These are phyloP conservation scores for Rubia balearica DNA, from an alignment of 305 asterid species.

Conservation along the genomic window DNA sequence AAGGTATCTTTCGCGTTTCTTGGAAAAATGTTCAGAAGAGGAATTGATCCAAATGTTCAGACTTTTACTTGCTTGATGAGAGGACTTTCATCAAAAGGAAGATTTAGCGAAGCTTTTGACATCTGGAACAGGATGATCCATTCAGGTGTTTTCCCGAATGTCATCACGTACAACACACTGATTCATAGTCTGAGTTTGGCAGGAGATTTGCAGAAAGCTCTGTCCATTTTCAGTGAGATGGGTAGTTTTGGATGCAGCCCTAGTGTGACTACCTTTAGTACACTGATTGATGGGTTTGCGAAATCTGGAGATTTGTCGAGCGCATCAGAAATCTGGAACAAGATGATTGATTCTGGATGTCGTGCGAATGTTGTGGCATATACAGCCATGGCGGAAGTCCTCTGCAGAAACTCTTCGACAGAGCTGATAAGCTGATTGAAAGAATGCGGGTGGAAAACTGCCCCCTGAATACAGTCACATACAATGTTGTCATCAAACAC, in stretches of 20 bases:
- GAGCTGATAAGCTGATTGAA: slow-evolving; percentile 54
- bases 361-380: slow-evolving; percentile 68
- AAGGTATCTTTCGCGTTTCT: slow-evolving; percentile 51
- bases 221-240: slow-evolving; percentile 46
- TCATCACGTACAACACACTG: slow-evolving; percentile 62
- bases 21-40: slow-evolving; percentile 62
- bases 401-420: slow-evolving; percentile 47
- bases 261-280: slow-evolving; percentile 47
- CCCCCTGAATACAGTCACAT: slow-evolving; percentile 59
- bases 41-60: slow-evolving; percentile 58
- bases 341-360: slow-evolving; percentile 50
- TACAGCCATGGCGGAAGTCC: slow-evolving; percentile 72
- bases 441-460: slow-evolving; percentile 50
- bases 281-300: slow-evolving; percentile 63
- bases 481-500: slow-evolving; percentile 57
- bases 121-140: slow-evolving; percentile 45
- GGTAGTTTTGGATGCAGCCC: slow-evolving; percentile 43
- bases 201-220: slow-evolving; percentile 47
- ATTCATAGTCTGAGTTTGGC: slow-evolving; percentile 56
- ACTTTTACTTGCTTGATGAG: slow-evolving; percentile 73
- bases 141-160: slow-evolving; percentile 56
- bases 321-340: slow-evolving; percentile 82
- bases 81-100: slow-evolving; percentile 48
- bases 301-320: slow-evolving; percentile 49
- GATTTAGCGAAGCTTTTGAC: slow-evolving; percentile 48